Base-by-base conservation (phyloP, 257 asterid genomes). In the Scutellaria baicalensis region DNA sequence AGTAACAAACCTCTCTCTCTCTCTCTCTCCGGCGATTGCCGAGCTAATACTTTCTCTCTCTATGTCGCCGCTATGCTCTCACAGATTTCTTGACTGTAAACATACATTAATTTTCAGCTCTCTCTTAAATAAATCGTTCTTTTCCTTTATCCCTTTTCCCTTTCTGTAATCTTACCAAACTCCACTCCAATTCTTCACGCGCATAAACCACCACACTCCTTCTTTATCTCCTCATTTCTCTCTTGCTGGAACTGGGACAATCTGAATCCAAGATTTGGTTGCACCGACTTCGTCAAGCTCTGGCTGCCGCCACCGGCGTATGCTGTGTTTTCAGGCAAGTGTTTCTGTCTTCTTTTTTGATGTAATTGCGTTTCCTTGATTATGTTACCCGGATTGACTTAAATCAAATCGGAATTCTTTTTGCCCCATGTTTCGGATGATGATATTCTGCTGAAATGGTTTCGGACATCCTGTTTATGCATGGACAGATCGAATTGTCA, bases 321-420 rank as follows among this genome's bases (percentile, higher is more conserved):
- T 39, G 35, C 68, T 60, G 66, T 35, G 54, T 61, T 63, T 66
- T 66, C 70, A 51, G 78, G 81, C 39, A 60, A 45, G 72, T 62
- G 58, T 8, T 18, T 20, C 0, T 69, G 1, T 36, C 36, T 6
- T 27, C 4, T 47, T 38, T 11, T 68, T 50, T n/a, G 40, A 59
- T 77, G 58, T 52, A 66, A 64, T 65, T 76, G 68, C 23, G 10
- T 59, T 66, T 35, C 6, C 55, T 55, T 57, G 44, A 47, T 59
- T 51, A 12, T 49, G 9, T 76, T 38, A 64, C 64, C 20, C 27
- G 58, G 52, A 47, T 48, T 58, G 4, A 58, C 27, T 35, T 49
- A 57, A 65, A 49, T 61, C 7, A 12, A 65, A 51, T 66, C 5
- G 11, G 31, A 48, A 54, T 51, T 66, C 33, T 35, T 56, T 27